Conservation (phyloP, 2,329 filamentous ascomycete species). For the Reticulascus tulasneorum region DNA sequence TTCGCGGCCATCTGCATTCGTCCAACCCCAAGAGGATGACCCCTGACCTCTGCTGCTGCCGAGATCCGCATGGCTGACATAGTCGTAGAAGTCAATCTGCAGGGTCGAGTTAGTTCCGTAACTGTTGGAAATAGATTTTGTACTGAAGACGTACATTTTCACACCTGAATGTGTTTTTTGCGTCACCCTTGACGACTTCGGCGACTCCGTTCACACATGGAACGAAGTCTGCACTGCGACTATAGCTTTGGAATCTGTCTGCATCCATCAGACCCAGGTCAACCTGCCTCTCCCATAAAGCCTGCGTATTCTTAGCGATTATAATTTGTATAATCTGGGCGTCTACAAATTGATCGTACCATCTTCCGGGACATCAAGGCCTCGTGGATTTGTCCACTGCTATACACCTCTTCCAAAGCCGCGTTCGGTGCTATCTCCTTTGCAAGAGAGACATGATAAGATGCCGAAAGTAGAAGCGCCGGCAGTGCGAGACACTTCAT, state of each 20-base stretch:
- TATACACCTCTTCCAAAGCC: constrained; percentile 13
- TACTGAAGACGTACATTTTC: constrained; percentile 23
- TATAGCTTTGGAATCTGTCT: too few relatives aligned
- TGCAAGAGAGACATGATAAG: constrained; percentile 4
- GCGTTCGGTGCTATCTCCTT: constrained; percentile 14
- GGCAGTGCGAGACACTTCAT: too few relatives aligned
- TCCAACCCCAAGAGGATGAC: constrained; percentile 34
- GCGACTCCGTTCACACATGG: constrained; percentile 35
- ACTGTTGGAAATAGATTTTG: neutral
- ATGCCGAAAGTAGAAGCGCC: too few relatives aligned
- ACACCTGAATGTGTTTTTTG: constrained; percentile 39
- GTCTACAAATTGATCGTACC: neutral
- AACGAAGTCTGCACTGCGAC: constrained; percentile 13
- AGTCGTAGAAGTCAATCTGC: constrained; percentile 50
- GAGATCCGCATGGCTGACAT: constrained; percentile 45
- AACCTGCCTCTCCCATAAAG: constrained; percentile 29
- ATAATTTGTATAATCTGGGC: rapidly evolving
- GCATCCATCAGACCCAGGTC: constrained; percentile 28
- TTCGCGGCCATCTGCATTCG: constrained; percentile 34
- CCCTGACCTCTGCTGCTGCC: constrained; percentile 31
- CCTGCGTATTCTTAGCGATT: constrained; percentile 12
- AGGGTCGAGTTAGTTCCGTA: neutral
- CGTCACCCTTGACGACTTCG: constrained; percentile 32
- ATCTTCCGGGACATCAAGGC: constrained; percentile 15
- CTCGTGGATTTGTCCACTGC: constrained; percentile 14